Base-by-base conservation (phyloP, 73 alveolate species). In the Paramecium octaurelia region DNA sequence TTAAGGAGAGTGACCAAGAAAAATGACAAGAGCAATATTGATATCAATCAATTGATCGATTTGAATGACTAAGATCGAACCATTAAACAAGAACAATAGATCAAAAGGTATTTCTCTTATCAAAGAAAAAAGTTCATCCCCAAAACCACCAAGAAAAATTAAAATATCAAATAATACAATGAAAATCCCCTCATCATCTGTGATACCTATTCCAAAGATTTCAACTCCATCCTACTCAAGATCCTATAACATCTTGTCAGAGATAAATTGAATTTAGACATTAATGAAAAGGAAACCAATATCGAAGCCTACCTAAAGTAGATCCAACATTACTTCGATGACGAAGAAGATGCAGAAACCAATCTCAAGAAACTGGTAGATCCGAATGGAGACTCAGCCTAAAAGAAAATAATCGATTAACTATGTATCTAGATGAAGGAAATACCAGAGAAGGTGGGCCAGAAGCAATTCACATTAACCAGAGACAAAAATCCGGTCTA, bases 71-170 rank as follows among this genome's bases (percentile, higher is more conserved):
- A 54, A 54, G 31, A 54, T 54, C 24, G 84, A 24, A 64, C 84
- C 14, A 31, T 31, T 10, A 64, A 64, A 64, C 10, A 64, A 34
- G 84, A 64, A 64, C 31, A 64, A 64, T 24, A 64, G 27, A 64
- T 64, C 3, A 64, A 64, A 27, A 64, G 84, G 7, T 64, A 64
- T 64, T 64, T 64, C 24, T 64, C 84, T 6, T 64, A 64, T 64
- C 12, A 34, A n/a, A 64, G 84, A 64, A 64, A 64, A 64, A 64
- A 64, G 84, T 64, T 64, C 31, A 64, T 64, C 12, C 84, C 84
- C 0, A 64, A 64, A 27, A 31, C 84, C 14, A 31, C 46, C 5
- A 64, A 64, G 27, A 64, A 64, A 27, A 11, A 64, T 64, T 64
- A 64, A 27, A 31, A 64, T 31, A 18, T 64, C 7, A 64, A 64